These are phyloP conservation scores for Gracilaria domingensis DNA, from an alignment of 23 red algal genomes.

Conservation along the genomic window DNA sequence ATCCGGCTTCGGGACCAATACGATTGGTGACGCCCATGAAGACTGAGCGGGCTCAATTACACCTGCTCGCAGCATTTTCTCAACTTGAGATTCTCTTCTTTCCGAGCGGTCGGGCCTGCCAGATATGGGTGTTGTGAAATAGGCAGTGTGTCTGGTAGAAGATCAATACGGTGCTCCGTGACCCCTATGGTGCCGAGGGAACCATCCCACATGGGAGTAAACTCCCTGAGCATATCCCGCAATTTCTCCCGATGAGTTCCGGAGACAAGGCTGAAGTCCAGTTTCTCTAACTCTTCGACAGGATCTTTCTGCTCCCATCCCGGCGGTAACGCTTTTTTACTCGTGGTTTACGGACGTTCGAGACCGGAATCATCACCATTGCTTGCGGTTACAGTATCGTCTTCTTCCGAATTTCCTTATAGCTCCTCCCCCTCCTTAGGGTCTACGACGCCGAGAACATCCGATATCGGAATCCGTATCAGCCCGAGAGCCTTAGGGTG, in stretches of 20 bases:
- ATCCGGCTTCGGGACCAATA: conserved; percentile 45
- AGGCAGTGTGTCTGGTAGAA: background rate
- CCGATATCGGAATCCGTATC: background rate
- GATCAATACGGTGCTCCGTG: conserved; percentile 1
- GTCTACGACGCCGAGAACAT: conserved; percentile 4
- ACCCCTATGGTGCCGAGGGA: background rate
- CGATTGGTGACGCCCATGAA: conserved; percentile 15
- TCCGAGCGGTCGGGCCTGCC: background rate
- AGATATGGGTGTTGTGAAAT: background rate
- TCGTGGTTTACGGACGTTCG: background rate
- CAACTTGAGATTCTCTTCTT: conserved; percentile 4
- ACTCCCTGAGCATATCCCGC: background rate
- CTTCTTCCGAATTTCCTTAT: background rate
- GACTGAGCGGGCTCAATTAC: conserved; percentile 34
- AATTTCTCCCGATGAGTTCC: background rate
- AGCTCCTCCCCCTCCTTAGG: background rate
- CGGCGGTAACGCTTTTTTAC: background rate
- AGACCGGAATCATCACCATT: background rate
- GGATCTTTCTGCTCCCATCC: background rate
- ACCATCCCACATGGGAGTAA: background rate
- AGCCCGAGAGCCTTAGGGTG: background rate
- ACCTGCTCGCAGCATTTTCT: background rate
- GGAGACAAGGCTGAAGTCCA: background rate
- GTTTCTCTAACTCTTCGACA: background rate
- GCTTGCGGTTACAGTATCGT: too few relatives aligned